These are phyloP conservation scores for Ogataea degrootiae DNA, from an alignment of 805 yeast genomes.

Conservation along the genomic window DNA sequence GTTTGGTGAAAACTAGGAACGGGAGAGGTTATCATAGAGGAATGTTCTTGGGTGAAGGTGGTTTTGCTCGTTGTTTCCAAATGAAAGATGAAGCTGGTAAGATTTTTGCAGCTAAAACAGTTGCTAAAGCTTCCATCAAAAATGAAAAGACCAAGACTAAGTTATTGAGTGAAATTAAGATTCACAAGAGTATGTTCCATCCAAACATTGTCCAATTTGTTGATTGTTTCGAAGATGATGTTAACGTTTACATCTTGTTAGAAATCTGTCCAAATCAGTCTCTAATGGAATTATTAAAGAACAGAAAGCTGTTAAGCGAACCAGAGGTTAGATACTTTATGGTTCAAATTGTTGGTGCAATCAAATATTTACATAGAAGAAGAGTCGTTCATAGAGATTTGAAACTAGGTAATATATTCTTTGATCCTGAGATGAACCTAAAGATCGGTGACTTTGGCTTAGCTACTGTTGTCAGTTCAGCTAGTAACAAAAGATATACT, in stretches of 20 bases:
- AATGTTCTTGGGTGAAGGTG: slow-evolving; percentile 92
- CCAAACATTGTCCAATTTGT: slow-evolving; percentile 87
- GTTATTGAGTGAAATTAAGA: slow-evolving; percentile 88
- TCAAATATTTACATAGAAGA: slow-evolving; percentile 85
- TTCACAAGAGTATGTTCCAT: slow-evolving; percentile 86
- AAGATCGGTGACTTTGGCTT: slow-evolving; percentile 98
- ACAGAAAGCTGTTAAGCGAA: slow-evolving; percentile 80
- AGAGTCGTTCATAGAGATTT: slow-evolving; percentile 94
- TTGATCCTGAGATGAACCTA: slow-evolving; percentile 89
- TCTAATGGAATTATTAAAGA: slow-evolving; percentile 83
- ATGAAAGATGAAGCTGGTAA: slow-evolving; percentile 87
- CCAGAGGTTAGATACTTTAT: slow-evolving; percentile 87
- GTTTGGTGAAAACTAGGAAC: slow-evolving; percentile 77
- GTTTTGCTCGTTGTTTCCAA: slow-evolving; percentile 97
- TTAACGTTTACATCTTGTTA: slow-evolving; percentile 85
- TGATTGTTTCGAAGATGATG: slow-evolving; percentile 96
- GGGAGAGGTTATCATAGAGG: slow-evolving; percentile 93
- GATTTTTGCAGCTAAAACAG: slow-evolving; percentile 93
- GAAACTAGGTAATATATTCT: slow-evolving; percentile 91
- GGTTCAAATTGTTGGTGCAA: slow-evolving; percentile 92
- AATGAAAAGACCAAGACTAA: slow-evolving; percentile 85
- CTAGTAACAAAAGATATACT: slow-evolving; percentile 76
- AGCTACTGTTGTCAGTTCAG: slow-evolving; percentile 80
- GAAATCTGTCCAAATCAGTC: slow-evolving; percentile 96
- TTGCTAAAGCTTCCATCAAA: slow-evolving; percentile 90